Conservation (phyloP, 441 rosid genomes). For the Erysimum cheiri region DNA sequence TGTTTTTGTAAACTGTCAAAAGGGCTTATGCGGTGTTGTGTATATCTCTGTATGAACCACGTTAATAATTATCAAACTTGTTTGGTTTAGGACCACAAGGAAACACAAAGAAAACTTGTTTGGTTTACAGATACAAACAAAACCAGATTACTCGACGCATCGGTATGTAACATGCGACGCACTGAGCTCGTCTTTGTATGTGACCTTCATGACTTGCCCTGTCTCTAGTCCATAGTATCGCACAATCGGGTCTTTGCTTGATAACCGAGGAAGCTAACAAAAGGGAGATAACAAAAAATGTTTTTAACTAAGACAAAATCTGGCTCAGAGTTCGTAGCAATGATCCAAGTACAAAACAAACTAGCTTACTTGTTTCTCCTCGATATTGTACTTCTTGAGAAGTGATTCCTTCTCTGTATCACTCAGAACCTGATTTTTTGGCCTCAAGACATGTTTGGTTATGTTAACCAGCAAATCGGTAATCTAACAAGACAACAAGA, state of each 20-base stretch:
- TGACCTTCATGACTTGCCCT: slow-evolving; percentile 81
- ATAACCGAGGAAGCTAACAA: slow-evolving; percentile 76
- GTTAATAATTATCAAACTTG: slow-evolving; percentile 5
- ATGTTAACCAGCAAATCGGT: slow-evolving; percentile 82
- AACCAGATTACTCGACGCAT: slow-evolving; percentile 60
- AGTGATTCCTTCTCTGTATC: slow-evolving; percentile 70
- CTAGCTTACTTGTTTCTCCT: slow-evolving; percentile 76
- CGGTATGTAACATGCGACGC: slow-evolving; percentile 72
- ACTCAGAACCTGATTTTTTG: slow-evolving; percentile 67
- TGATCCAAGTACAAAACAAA: neutral
- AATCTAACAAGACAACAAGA: slow-evolving; percentile 51
- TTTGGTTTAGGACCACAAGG: slow-evolving; percentile 9
- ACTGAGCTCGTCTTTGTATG: slow-evolving; percentile 60
- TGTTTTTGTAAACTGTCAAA: slow-evolving; percentile 2
- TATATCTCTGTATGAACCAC: slow-evolving; percentile 10
- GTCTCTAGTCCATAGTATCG: slow-evolving; percentile 77
- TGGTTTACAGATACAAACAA: slow-evolving; percentile 7
- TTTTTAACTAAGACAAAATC: neutral
- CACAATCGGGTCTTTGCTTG: slow-evolving; percentile 63
- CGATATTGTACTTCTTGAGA: slow-evolving; percentile 63
- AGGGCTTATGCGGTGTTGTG: slow-evolving; percentile 13
- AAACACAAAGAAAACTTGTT: neutral
- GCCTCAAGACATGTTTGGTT: slow-evolving; percentile 86
- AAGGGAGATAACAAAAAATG: neutral
- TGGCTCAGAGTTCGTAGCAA: slow-evolving; percentile 9